A percentile compares a stretch with the other conserved stretches of the same genome.
Conservation (phyloP, 2,329 filamentous ascomycete genomes). For the Nemania sp. region DNA sequence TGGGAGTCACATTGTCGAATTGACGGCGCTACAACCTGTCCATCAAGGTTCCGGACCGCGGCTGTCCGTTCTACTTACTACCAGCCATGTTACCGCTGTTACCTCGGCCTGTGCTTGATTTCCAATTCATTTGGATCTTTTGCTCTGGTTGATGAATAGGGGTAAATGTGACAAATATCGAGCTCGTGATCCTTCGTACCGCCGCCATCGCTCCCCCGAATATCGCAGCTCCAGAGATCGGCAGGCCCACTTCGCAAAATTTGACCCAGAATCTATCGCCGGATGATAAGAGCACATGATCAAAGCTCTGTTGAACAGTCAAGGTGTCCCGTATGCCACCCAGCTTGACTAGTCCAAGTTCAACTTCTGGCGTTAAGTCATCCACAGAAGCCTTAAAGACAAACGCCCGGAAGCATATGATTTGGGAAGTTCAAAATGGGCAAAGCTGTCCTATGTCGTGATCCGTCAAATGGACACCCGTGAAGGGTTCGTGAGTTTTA, state of each 20-base stretch:
- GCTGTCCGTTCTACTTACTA: neutral
- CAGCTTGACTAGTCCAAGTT: too few relatives aligned
- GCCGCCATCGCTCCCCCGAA: neutral
- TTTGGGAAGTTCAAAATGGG: constrained; percentile 18
- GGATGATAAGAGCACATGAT: constrained; percentile 3
- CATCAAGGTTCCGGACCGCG: neutral
- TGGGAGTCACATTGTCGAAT: neutral
- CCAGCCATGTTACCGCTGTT: neutral
- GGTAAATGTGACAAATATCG: constrained; percentile 12
- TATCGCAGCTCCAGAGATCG: neutral
- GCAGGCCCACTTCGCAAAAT: neutral
- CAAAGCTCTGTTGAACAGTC: neutral
- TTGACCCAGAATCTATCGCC: neutral
- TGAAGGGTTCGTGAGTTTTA: neutral
- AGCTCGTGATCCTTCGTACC: constrained; percentile 17
- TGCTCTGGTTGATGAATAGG: neutral
- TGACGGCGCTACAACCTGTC: neutral
- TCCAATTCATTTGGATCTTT: neutral
- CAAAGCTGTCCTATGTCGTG: neutral
- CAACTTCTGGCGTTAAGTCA: neutral
- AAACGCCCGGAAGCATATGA: constrained; percentile 4
- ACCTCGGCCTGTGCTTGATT: neutral
- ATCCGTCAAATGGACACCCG: neutral
- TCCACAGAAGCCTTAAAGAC: constrained; percentile 8
- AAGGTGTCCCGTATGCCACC: too few relatives aligned